Evolutionary conservation across 176 grass and related monocot species (phyloP).

Genomic region (Hsuehochloa calcarea): DNA sequence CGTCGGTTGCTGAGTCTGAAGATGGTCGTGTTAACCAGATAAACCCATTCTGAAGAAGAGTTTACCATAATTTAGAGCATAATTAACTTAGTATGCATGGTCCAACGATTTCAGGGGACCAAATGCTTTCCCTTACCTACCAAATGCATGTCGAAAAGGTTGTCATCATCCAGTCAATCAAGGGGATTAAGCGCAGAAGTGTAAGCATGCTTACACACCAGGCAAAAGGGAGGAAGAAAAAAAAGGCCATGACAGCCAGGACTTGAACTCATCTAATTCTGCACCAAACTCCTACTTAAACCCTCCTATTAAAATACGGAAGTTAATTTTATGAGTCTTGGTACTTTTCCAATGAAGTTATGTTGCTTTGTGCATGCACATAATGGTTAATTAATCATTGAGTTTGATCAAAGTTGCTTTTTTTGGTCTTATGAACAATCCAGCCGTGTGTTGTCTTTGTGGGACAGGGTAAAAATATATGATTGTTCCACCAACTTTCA

Average conservation of each 20-base stretch:
- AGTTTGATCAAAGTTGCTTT: conserved; percentile 8
- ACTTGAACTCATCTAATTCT: conserved; percentile 10
- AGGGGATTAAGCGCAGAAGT: conserved; percentile 7
- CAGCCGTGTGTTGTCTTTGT: background rate
- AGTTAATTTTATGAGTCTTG: background rate
- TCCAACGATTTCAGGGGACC: conserved; percentile 45
- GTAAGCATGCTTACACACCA: conserved; percentile 19
- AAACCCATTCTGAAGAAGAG: background rate
- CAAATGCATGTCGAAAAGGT: conserved; percentile 39
- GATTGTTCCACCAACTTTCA: background rate
- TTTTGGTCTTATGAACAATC: conserved; percentile 1
- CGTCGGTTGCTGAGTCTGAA: background rate
- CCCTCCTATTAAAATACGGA: conserved; percentile 15
- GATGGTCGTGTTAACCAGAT: background rate
- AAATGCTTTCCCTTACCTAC: conserved; percentile 43
- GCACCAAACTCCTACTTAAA: conserved; percentile 37
- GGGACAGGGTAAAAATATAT: background rate
- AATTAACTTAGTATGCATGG: background rate
- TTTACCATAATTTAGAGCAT: background rate
- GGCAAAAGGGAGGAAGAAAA: background rate
- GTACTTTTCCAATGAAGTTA: conserved; percentile 1
- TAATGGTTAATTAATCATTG: conserved; percentile 39
- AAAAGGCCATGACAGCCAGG: conserved; percentile 28
- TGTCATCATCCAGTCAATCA: conserved; percentile 31
- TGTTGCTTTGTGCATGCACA: conserved; percentile 26